These are phyloP conservation scores for Scenedesmus sp. DNA, from an alignment of 163 green algal genomes.

Conservation along the genomic window DNA sequence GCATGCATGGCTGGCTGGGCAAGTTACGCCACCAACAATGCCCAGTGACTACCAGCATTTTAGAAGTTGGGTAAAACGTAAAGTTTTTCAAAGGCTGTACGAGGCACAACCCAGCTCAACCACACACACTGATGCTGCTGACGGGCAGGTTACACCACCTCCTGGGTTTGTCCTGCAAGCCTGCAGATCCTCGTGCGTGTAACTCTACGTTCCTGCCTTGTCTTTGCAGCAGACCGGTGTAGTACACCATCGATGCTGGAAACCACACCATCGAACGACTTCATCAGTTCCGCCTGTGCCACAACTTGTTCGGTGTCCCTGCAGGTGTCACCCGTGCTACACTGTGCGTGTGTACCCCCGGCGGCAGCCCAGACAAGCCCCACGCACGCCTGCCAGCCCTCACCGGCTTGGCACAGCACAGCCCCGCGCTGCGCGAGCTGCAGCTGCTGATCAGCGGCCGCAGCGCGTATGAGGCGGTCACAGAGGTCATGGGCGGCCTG, in stretches of 20 bases:
- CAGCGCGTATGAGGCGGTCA: conserved; percentile 4
- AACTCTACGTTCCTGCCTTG: too few relatives aligned
- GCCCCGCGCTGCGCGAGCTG: conserved; percentile 7
- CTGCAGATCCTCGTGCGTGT: not conserved
- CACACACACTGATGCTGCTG: not conserved
- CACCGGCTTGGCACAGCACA: conserved; percentile 7
- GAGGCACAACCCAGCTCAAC: too few relatives aligned
- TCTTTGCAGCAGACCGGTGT: not conserved
- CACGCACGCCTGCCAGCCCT: not conserved
- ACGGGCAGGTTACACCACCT: not conserved
- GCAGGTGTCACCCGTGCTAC: conserved; percentile 4
- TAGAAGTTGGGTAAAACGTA: too few relatives aligned
- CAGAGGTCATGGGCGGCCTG: not conserved
- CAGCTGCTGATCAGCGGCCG: conserved; percentile 34
- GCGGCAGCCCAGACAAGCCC: not conserved
- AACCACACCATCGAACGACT: too few relatives aligned
- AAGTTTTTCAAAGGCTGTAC: too few relatives aligned
- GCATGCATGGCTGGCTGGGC: not conserved
- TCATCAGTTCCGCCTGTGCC: not conserved
- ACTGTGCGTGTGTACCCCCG: not conserved
- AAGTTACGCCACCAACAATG: not conserved
- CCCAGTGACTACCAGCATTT: not conserved
- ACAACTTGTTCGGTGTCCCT: not conserved
- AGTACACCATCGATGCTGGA: not conserved
- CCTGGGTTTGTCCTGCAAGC: not conserved